Percentiles rank a stretch among this genome's conserved stretches.
Conservation (phyloP, 1,284 basidiomycete species). For the Cryptococcus hybrid region DNA sequence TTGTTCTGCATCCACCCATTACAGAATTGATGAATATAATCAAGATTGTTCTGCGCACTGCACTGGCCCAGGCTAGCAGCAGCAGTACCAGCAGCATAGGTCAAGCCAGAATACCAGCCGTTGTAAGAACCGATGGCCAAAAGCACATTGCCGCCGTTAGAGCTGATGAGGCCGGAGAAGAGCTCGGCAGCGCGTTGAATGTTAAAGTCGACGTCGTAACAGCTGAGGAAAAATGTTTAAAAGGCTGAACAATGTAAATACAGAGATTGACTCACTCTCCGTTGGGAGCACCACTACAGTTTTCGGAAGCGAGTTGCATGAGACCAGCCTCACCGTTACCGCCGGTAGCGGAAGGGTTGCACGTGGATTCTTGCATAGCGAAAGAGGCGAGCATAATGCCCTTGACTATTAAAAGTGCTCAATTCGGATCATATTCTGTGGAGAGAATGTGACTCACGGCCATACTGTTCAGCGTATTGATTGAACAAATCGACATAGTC, state of each 20-base stretch:
- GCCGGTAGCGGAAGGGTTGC: slow-evolving; percentile 67
- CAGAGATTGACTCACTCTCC: slow-evolving; percentile 14
- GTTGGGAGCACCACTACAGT: slow-evolving; percentile 57
- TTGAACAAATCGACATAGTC: slow-evolving; percentile 61
- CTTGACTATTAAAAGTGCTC: slow-evolving; percentile 52
- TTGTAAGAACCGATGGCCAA: slow-evolving; percentile 70
- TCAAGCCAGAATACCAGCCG: slow-evolving; percentile 68
- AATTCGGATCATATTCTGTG: not conserved
- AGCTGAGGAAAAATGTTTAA: slow-evolving; percentile 16
- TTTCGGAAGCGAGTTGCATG: slow-evolving; percentile 80
- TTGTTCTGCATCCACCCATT: slow-evolving; percentile 75
- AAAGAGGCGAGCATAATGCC: slow-evolving; percentile 77
- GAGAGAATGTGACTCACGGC: slow-evolving; percentile 47
- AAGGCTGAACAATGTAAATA: not conserved
- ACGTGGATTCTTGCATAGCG: slow-evolving; percentile 76
- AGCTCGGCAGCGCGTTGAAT: slow-evolving; percentile 47
- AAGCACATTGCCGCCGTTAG: slow-evolving; percentile 62
- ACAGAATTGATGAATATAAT: slow-evolving; percentile 69
- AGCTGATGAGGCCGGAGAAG: slow-evolving; percentile 52
- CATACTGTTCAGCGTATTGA: slow-evolving; percentile 58
- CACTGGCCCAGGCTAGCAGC: slow-evolving; percentile 60
- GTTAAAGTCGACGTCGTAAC: slow-evolving; percentile 57
- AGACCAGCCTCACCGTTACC: slow-evolving; percentile 75
- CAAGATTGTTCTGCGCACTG: slow-evolving; percentile 55
- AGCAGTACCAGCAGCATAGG: slow-evolving; percentile 60